These are phyloP conservation scores for Alternaria metachromatica DNA, from an alignment of 2,329 filamentous ascomycete species.

Conservation along the genomic window DNA sequence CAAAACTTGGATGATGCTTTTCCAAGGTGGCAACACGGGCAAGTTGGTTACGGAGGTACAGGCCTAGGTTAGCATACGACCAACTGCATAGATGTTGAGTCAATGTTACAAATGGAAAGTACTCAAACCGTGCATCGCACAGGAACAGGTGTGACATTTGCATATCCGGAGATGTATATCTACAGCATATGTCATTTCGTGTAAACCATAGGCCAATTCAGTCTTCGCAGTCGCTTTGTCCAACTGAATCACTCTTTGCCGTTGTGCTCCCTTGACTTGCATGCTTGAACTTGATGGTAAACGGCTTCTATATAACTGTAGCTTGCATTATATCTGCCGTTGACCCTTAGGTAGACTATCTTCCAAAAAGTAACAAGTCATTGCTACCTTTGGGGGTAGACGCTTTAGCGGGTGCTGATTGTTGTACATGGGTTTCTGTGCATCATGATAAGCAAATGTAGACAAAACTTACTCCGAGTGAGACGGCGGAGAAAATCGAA, in stretches of 20 bases:
- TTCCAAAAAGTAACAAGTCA: neutral
- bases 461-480: neutral
- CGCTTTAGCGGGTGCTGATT: neutral
- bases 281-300: neutral
- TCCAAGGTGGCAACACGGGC: constrained; percentile 56
- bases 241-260: neutral
- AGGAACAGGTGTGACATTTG: neutral
- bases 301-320: neutral
- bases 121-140: neutral
- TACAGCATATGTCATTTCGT: neutral
- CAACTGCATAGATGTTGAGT: neutral
- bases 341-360: neutral
- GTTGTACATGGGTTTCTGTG: neutral
- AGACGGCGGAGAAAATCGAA: neutral
- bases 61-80: neutral
- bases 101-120: neutral
- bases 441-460: neutral
- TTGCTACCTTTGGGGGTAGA: neutral
- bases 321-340: neutral
- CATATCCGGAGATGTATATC: neutral
- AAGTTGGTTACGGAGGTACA: constrained; percentile 54
- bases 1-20: constrained; percentile 58
- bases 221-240: neutral
- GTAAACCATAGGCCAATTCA: neutral
- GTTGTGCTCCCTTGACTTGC: neutral